A percentile compares a stretch with the other conserved stretches of the same genome.
phyloP scores from a whole-genome alignment of 1,139 yeast species.

The Geotrichum fermentans region DNA sequence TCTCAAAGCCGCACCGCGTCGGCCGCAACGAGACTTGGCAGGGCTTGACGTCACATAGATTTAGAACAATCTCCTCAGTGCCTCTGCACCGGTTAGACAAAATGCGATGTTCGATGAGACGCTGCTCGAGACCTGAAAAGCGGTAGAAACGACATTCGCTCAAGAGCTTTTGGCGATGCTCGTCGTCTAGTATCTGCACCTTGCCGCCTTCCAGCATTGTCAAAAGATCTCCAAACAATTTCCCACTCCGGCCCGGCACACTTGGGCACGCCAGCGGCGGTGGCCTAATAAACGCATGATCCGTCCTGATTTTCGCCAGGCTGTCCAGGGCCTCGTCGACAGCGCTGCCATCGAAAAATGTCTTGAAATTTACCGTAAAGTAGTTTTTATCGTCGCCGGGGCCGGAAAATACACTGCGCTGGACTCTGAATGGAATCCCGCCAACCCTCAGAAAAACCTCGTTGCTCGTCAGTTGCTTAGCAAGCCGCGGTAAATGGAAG shows the following conservation, averaged over 20 bases:
- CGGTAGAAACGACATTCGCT: slow-evolving; percentile 75
- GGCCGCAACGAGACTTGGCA: slow-evolving; percentile 1
- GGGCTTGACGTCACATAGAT: slow-evolving; percentile 43
- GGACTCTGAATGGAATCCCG: slow-evolving; percentile 53
- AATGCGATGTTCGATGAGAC: slow-evolving; percentile 51
- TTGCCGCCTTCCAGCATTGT: slow-evolving; percentile 53
- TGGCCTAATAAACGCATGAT: slow-evolving; percentile 45
- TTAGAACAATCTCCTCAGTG: slow-evolving; percentile 53
- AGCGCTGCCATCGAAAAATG: slow-evolving; percentile 38
- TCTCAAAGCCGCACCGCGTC: slow-evolving; percentile 13
- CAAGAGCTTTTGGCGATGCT: slow-evolving; percentile 53
- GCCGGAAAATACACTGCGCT: slow-evolving; percentile 48
- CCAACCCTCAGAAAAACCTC: slow-evolving; percentile 64
- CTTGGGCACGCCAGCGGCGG: slow-evolving; percentile 65
- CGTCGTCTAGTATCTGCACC: slow-evolving; percentile 46
- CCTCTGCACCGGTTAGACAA: slow-evolving; percentile 48
- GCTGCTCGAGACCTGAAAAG: slow-evolving; percentile 69
- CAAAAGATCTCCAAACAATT: slow-evolving; percentile 56
- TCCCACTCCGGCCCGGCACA: slow-evolving; percentile 51
- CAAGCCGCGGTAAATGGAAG: slow-evolving; percentile 58
- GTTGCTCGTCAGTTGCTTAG: slow-evolving; percentile 46
- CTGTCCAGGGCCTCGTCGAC: background rate
- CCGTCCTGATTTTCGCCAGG: no score
- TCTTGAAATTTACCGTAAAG: slow-evolving; percentile 58
- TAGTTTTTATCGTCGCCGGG: slow-evolving; percentile 75